Percentiles rank a stretch among this genome's conserved stretches.
Evolutionary conservation across 1,284 basidiomycete genomes (phyloP).

Genomic region (Moniliophthora roreri): DNA sequence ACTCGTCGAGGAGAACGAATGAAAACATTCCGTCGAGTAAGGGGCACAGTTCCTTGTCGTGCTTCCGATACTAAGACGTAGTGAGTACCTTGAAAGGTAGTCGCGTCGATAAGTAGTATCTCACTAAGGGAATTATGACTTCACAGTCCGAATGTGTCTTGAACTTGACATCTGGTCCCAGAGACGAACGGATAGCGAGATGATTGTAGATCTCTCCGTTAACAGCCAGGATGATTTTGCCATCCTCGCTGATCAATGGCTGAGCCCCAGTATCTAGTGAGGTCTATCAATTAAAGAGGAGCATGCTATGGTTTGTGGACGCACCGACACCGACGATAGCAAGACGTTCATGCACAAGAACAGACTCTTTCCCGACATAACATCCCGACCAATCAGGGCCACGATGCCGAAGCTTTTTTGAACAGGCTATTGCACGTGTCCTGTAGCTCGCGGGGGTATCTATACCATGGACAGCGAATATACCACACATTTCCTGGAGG

Average conservation of each 20-base stretch:
- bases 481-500: slow-evolving; percentile 76
- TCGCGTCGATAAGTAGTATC: slow-evolving; percentile 23
- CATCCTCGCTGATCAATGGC: slow-evolving; percentile 88
- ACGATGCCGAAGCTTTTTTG: slow-evolving; percentile 88
- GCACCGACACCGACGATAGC: slow-evolving; percentile 97
- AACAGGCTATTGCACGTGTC: slow-evolving; percentile 77
- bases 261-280: slow-evolving; percentile 93
- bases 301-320: slow-evolving; percentile 30
- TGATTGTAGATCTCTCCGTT: slow-evolving; percentile 99
- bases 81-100: slow-evolving; percentile 5
- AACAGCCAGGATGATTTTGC: slow-evolving; percentile 85
- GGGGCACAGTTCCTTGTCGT: slow-evolving; percentile 75
- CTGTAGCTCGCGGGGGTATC: slow-evolving; percentile 71
- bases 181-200: slow-evolving; percentile 71
- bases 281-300: slow-evolving; percentile 1
- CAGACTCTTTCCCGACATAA: slow-evolving; percentile 77
- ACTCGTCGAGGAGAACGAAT: slow-evolving; percentile 94
- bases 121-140: slow-evolving; percentile 89
- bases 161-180: slow-evolving; percentile 76
- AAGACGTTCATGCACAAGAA: slow-evolving; percentile 89
- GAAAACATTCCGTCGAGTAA: slow-evolving; percentile 99
- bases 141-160: slow-evolving; percentile 99
- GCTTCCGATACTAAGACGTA: slow-evolving; percentile 73
- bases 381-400: slow-evolving; percentile 98
- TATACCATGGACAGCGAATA: slow-evolving; percentile 81